A percentile compares a stretch with the other conserved stretches of the same genome.
phyloP scores from a whole-genome alignment of 164 flowering plant genomes.

The Stephania yunnanensis region DNA sequence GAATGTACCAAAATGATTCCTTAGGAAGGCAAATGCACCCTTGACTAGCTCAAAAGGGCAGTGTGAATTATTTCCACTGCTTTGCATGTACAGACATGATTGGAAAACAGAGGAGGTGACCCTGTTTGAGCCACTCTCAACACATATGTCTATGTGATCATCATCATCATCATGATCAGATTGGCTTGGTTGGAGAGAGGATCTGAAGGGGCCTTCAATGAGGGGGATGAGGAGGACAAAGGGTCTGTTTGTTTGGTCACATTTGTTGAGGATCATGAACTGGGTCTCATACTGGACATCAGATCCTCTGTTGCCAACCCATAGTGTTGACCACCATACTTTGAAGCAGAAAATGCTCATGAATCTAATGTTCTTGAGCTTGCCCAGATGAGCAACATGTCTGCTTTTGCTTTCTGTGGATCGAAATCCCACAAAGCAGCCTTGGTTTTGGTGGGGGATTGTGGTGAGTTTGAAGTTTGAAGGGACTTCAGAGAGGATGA shows the following conservation, averaged over 20 bases:
- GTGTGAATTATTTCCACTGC: conserved; percentile 29
- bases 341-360: conserved; percentile 90
- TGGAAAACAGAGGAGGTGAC: conserved; percentile 30
- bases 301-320: conserved; percentile 58
- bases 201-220: conserved; percentile 63
- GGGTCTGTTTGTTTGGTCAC: conserved; percentile 41
- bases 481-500: conserved; percentile 34
- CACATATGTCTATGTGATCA: conserved; percentile 54
- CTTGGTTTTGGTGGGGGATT: conserved; percentile 16
- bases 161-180: conserved; percentile 20
- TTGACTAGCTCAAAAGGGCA: conserved; percentile 51
- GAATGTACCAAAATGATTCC: conserved; percentile 46
- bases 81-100: conserved; percentile 42
- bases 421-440: conserved; percentile 65
- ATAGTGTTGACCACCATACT: conserved; percentile 95
- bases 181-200: conserved; percentile 53
- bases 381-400: conserved; percentile 61
- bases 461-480: conserved; percentile 29
- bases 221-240: conserved; percentile 69
- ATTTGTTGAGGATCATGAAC: conserved; percentile 50
- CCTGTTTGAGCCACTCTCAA: conserved; percentile 70
- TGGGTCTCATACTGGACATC: conserved; percentile 85
- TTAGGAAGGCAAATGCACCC: conserved; percentile 42
- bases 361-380: conserved; percentile 48
- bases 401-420: conserved; percentile 33